Conservation (phyloP, 2,329 filamentous ascomycete genomes). For the Gremmenia infestans region DNA sequence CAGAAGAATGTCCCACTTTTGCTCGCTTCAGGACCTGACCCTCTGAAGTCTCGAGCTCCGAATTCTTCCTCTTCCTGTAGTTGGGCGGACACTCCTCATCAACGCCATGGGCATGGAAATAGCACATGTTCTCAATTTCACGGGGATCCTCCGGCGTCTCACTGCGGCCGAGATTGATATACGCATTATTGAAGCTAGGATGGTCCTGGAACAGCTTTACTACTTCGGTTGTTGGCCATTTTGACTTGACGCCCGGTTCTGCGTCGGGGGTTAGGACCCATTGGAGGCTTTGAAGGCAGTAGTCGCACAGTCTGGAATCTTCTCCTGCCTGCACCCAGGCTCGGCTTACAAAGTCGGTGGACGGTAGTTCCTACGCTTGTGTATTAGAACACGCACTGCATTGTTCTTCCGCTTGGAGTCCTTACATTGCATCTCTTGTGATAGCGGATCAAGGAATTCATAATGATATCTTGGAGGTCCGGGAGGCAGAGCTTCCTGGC, state of each 20-base stretch:
- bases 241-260: background rate
- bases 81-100: background rate
- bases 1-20: background rate
- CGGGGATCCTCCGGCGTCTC: background rate
- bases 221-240: background rate
- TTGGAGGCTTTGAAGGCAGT: background rate
- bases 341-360: background rate
- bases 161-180: background rate
- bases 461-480: slow-evolving; percentile 7
- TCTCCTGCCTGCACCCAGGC: background rate
- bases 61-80: background rate
- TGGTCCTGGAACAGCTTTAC: background rate
- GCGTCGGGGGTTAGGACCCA: background rate
- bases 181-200: background rate
- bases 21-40: background rate
- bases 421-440: background rate
- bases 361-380: background rate
- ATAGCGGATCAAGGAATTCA: slow-evolving; percentile 1
- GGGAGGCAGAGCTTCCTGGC: slow-evolving; percentile 5
- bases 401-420: background rate
- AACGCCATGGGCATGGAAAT: slow-evolving; percentile 1
- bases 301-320: background rate
- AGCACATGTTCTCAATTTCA: background rate
- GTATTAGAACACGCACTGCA: background rate
- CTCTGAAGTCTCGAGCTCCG: background rate